Evolutionary conservation across 2,329 filamentous ascomycete genomes (phyloP), one percentile per base, ranked within the genome.

Genomic region (Lecanicillium sp.): DNA sequence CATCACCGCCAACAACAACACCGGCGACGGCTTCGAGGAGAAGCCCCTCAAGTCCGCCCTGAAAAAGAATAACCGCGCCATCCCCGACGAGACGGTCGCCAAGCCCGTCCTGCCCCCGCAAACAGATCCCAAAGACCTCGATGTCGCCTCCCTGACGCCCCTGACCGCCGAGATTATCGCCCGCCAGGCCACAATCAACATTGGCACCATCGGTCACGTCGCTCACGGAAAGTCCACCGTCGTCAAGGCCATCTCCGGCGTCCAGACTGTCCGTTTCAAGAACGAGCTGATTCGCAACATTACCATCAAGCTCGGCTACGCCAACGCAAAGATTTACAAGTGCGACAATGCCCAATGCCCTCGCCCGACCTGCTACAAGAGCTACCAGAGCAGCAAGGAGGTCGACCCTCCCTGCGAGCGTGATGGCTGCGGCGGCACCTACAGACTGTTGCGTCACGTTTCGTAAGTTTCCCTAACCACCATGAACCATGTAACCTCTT

Each of bases 241-340:
- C 36, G 92, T 98, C 55, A 98, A 98, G 76, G 92, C 92, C 55
- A 97, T 98, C 56, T 97, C 92, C 2, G 92, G 92, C 46, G 92
- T 98, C 48, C 92, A 98, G 76, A 98, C 92, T 14, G 92, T 98
- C 59, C 81, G 92, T 53, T 98, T 98, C 77, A 98, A 98, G 84
- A 98, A 97, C 72, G 92, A 98, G 70, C 71, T 96, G 68, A 94
- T 97, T 70, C 79, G 92, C 59, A 98, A 98, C 66, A 98, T 98
- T 59, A 98, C 92, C 57, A 98, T 98, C 74, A 98, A 98, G 80
- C 79, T 98, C 56, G 92, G 92, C 62, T 98, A 98, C 65, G 92
- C 92, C 63, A 98, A 98, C 65, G 92, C 92, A 55, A 97, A 98
- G 70, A 89, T 98, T 65, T 98, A 97, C 81, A 87, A 96, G 75